A percentile compares a stretch with the other conserved stretches of the same genome.
Evolutionary conservation across 441 rosid genomes (phyloP).

Genomic region (Francoa sonchifolia): DNA sequence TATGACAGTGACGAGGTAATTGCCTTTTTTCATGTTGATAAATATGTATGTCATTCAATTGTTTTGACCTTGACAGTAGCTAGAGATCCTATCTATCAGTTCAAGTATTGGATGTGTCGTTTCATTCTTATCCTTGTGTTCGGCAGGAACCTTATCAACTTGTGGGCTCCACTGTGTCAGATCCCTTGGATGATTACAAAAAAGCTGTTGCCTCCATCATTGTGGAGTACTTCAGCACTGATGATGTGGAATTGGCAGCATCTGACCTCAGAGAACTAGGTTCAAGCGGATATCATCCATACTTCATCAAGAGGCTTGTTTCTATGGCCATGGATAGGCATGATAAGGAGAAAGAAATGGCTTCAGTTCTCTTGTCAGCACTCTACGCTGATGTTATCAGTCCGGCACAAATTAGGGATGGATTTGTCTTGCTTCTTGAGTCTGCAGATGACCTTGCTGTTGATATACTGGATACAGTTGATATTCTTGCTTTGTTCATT

Average conservation of each 20-base stretch:
- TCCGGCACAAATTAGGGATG: slow-evolving; percentile 85
- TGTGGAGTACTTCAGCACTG: slow-evolving; percentile 85
- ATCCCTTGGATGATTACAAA: slow-evolving; percentile 92
- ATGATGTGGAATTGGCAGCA: slow-evolving; percentile 81
- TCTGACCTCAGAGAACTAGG: slow-evolving; percentile 94
- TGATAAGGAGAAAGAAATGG: slow-evolving; percentile 99
- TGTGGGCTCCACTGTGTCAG: slow-evolving; percentile 71
- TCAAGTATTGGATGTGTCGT: background rate
- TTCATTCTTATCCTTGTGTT: slow-evolving; percentile 7
- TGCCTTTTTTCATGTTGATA: background rate
- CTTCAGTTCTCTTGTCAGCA: slow-evolving; percentile 84
- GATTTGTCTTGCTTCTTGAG: slow-evolving; percentile 91
- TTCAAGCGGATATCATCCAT: slow-evolving; percentile 78
- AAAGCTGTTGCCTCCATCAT: slow-evolving; percentile 71
- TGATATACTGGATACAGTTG: slow-evolving; percentile 80
- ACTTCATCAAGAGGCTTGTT: slow-evolving; percentile 80
- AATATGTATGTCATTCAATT: background rate
- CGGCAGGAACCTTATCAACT: slow-evolving; percentile 80
- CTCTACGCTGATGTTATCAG: slow-evolving; percentile 84
- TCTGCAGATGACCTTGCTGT: slow-evolving; percentile 93
- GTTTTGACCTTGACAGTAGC: background rate
- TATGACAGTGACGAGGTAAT: slow-evolving; percentile 22
- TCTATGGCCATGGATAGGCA: slow-evolving; percentile 98
- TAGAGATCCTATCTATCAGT: background rate
- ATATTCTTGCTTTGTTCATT: slow-evolving; percentile 74